These are phyloP conservation scores for Rosa persica DNA, from an alignment of 306 rosid genomes.

Conservation along the genomic window DNA sequence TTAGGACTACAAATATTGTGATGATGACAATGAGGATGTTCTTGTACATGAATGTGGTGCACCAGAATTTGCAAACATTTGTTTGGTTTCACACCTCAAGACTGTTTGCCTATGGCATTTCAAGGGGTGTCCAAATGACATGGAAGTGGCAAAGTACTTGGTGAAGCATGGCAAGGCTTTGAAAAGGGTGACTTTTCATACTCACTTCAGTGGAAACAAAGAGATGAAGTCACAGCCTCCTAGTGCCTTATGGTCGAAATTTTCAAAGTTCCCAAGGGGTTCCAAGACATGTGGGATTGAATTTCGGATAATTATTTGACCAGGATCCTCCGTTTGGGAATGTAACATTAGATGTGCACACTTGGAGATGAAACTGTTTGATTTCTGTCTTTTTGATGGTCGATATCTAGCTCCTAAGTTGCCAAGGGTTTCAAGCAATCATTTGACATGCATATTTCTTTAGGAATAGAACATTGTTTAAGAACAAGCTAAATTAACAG, in stretches of 20 bases:
- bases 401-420: too few species aligned
- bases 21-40: neutral
- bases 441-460: neutral
- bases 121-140: neutral
- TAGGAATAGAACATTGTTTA: neutral
- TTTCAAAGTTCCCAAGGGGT: neutral
- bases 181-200: neutral
- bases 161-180: neutral
- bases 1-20: neutral
- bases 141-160: neutral
- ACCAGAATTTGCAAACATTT: neutral
- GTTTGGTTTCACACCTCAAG: neutral
- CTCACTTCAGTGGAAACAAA: neutral
- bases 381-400: too few species aligned
- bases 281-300: neutral
- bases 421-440: too few species aligned
- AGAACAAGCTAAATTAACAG: too few species aligned
- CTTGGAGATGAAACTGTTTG: neutral
- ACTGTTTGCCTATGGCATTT: neutral
- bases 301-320: neutral
- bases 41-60: neutral
- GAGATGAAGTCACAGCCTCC: neutral
- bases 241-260: neutral
- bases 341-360: too few species aligned
- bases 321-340: too few species aligned